Percentiles rank a stretch among this genome's conserved stretches.
Evolutionary conservation across 1,284 basidiomycete genomes (phyloP).

Genomic region (Tylopilus orsonianus): DNA sequence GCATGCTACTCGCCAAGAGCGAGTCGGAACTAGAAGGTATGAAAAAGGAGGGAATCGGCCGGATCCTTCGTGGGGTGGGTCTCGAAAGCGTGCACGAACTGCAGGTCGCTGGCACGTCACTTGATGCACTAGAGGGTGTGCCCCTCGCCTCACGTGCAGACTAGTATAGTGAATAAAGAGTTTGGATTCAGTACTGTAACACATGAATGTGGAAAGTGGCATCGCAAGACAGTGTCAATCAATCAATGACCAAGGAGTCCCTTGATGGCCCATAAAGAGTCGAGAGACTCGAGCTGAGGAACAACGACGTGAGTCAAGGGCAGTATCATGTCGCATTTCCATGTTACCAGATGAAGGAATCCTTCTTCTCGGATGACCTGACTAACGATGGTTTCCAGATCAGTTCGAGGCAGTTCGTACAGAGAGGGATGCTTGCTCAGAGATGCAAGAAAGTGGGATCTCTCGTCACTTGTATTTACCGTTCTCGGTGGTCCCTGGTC

Average conservation of each 20-base stretch:
- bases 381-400: slow-evolving; percentile 49
- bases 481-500: slow-evolving; percentile 5
- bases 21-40: slow-evolving; percentile 69
- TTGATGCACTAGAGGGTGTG: slow-evolving; percentile 26
- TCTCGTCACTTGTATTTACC: slow-evolving; percentile 8
- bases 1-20: slow-evolving; percentile 81
- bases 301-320: slow-evolving; percentile 20
- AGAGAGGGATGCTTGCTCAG: slow-evolving; percentile 43
- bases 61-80: slow-evolving; percentile 61
- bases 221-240: background rate
- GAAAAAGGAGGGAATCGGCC: slow-evolving; percentile 56
- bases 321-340: slow-evolving; percentile 1
- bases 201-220: background rate
- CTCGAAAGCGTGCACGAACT: slow-evolving; percentile 63
- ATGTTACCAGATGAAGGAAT: slow-evolving; percentile 48
- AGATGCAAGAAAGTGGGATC: slow-evolving; percentile 35
- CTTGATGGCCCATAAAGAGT: slow-evolving; percentile 40
- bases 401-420: slow-evolving; percentile 45
- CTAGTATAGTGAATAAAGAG: slow-evolving; percentile 3
- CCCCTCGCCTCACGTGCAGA: background rate
- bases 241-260: slow-evolving; percentile 35
- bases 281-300: slow-evolving; percentile 42
- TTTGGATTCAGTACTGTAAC: background rate
- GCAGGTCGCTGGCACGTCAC: slow-evolving; percentile 46
- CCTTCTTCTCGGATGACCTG: slow-evolving; percentile 58